Conservation (phyloP, 805 yeast species). For the Kluyveromyces dobzhanskii region DNA sequence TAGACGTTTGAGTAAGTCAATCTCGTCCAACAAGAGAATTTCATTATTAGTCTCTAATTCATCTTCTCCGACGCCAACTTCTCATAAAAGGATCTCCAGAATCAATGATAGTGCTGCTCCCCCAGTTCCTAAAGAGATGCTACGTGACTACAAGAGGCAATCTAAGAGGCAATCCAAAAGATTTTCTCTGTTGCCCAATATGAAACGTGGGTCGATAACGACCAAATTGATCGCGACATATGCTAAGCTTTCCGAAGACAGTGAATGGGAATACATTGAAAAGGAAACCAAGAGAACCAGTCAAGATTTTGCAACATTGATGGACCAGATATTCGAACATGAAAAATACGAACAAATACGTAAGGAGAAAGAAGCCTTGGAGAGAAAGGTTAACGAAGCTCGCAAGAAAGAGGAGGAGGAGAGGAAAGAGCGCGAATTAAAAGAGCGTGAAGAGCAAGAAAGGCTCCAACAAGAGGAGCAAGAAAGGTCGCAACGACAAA, state of each 20-base stretch:
- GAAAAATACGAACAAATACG: constrained; percentile 54
- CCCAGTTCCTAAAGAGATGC: constrained; percentile 19
- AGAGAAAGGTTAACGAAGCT: constrained; percentile 38
- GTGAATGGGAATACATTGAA: constrained; percentile 62
- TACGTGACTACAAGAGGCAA: constrained; percentile 17
- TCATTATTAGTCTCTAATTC: constrained; percentile 16
- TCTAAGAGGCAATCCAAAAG: constrained; percentile 27
- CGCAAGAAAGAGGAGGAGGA: constrained; percentile 39
- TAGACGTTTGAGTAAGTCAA: constrained; percentile 20
- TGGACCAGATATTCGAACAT: constrained; percentile 70
- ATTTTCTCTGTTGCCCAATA: constrained; percentile 32
- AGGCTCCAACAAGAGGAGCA: constrained; percentile 11
- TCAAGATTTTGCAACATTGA: constrained; percentile 67
- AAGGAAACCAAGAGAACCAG: constrained; percentile 69
- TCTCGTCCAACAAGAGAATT: constrained; percentile 21
- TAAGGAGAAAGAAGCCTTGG: constrained; percentile 39
- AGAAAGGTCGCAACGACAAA: constrained; percentile 18
- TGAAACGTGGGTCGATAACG: constrained; percentile 64
- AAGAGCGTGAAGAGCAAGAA: constrained; percentile 17
- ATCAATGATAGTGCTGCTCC: constrained; percentile 18
- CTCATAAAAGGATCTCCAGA: constrained; percentile 20
- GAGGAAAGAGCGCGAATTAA: constrained; percentile 18
- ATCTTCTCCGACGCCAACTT: constrained; percentile 26
- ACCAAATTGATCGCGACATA: constrained; percentile 63
- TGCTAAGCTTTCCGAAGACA: constrained; percentile 57